Evolutionary conservation across 805 yeast species (phyloP), one percentile per base, ranked within the genome.

Genomic region (Yarrowia bubula): DNA sequence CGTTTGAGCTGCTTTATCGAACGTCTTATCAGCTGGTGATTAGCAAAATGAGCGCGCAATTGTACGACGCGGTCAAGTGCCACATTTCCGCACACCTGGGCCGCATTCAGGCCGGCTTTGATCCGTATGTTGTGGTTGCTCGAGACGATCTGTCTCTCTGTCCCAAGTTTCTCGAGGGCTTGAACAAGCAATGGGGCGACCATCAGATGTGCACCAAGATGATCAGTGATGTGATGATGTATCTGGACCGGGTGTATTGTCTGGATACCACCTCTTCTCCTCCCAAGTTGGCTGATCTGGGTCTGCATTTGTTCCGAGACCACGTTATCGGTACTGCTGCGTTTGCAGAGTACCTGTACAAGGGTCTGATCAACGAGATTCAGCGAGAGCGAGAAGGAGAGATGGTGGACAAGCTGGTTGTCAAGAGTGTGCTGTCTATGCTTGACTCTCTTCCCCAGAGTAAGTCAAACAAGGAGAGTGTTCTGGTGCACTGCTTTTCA

Each of bases 181-280:
- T 81, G 8, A 75, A 73, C 53, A 66, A 66, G 37, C 83, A 81
- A 65, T 92, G 97, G 96, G 80, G 83, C 41, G 90, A 86, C 55
- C 93, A 89, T 72, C 74, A 86, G 42, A 80, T 86, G 43, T 81
- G 88, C 57, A 88, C 90, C 87, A 81, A 89, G 68, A 84, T 90
- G 81, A 83, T 90, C 48, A 83, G 92, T 70, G 96, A 92, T 74
- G 89, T 92, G 3, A 77, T 90, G 72, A 87, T 92, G 89, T 92
- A 92, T 71, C 75, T 92, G 72, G 96, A 92, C 72, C 81, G 96
- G 48, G 96, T 90, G 0, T 91, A 89, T 70, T 89, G 64, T 92
- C 32, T 86, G 84, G 69, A 92, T 88, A 68, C 74, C 76, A 37
- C 86, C 84, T 69, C 76, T 84, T 60, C 84, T 88, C 4, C 77